Base-by-base conservation (phyloP, 169 alveolate genomes). In the Eimeria praecox region DNA sequence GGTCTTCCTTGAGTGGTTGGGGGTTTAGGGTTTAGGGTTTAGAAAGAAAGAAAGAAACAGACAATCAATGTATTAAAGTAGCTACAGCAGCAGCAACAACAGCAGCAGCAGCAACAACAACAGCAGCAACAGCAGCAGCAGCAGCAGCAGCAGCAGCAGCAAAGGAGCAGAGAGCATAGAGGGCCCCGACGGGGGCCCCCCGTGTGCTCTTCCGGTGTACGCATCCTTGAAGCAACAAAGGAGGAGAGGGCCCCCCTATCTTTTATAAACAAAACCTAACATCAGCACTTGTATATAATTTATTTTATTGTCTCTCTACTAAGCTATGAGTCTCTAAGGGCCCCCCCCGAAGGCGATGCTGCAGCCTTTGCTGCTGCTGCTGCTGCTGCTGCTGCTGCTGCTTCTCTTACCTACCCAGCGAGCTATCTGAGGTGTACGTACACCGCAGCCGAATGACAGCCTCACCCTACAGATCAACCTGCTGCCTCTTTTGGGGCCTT, bases 111-210 rank as follows among this genome's bases (percentile, higher is more conserved):
- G 59, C 59, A 49, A 12, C 59, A 49, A 12, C 59, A 49, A 12
- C 59, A 49, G 59, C 59, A 49, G 59, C 59, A 49, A 12, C 18
- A 59, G 69, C 69, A 59, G 69, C 14, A 18, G 69, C 59, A 52
- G 59, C 59, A 52, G 59, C 59, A 52, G 59, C 59, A 9, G 59
- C 59, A 9, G 59, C 59, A 9, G 59, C 59, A 9, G 59, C 59
- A 52, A 52, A 52, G 14, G 59, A 14, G 30, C 14, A 18, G 69
- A 18, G 14, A 18, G 69, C 8, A 59, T 14, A 59, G 69, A 59
- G 69, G 69, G 69, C 69, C 69, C 69, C 69, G 69, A n/a, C n/a
- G n/a, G n/a, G 69, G 69, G 69, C 69, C 69, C 69, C 69, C 6
- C 3, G 80, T 18, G 80, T 44, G n/a, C n/a, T n/a, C n/a, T n/a